These are phyloP conservation scores for Fusarium fracticaudum DNA, from an alignment of 2,329 filamentous ascomycete genomes.

Conservation along the genomic window DNA sequence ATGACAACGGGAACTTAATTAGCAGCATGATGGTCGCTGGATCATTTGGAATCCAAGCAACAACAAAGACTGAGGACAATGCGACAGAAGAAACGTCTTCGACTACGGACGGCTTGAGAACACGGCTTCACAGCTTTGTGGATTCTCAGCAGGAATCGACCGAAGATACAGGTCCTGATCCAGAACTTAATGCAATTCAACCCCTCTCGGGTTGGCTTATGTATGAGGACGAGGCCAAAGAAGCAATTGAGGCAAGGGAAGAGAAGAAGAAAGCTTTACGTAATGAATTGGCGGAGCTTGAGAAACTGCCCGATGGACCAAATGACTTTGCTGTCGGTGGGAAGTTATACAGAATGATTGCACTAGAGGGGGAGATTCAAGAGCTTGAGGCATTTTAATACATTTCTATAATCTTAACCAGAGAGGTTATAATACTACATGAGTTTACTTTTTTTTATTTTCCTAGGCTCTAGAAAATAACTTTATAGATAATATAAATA, in stretches of 20 bases:
- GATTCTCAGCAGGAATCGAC: neutral
- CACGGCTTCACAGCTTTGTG: rapidly evolving
- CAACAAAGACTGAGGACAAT: neutral
- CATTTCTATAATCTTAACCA: no score
- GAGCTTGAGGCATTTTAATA: neutral
- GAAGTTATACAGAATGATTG: neutral
- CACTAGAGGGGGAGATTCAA: neutral
- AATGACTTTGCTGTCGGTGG: neutral
- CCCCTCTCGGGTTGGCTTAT: neutral
- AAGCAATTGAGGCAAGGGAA: neutral
- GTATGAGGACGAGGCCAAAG: neutral
- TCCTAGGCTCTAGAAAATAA: no score
- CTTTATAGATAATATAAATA: no score
- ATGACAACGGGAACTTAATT: neutral
- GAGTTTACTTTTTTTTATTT: no score
- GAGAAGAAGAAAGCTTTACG: neutral
- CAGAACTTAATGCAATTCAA: neutral
- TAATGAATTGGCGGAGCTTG: neutral
- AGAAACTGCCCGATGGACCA: neutral
- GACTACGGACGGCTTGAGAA: neutral
- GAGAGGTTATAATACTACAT: no score
- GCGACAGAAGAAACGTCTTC: neutral
- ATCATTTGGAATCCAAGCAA: neutral
- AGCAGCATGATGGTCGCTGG: neutral
- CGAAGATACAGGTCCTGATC: neutral